A percentile compares a stretch with the other conserved stretches of the same genome.
phyloP scores from a whole-genome alignment of 345 rosid species.

The Gossypium stocksii region DNA sequence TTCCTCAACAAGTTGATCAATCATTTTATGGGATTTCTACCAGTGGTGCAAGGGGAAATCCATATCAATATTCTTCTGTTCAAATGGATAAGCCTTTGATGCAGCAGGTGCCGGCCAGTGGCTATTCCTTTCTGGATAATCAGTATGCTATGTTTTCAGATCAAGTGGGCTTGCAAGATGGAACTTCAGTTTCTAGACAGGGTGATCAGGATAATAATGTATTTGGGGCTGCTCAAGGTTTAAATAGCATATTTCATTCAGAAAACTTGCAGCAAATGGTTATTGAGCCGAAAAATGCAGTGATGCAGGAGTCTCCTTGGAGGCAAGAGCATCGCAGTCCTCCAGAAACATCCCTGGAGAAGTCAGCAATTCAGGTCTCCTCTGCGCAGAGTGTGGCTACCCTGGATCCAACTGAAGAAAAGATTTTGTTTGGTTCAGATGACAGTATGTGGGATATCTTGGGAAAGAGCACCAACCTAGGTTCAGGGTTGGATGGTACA shows the following conservation, averaged over 20 bases:
- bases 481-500: conserved; percentile 38
- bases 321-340: conserved; percentile 36
- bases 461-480: conserved; percentile 45
- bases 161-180: conserved; percentile 43
- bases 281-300: conserved; percentile 35
- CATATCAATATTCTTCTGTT: conserved; percentile 38
- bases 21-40: conserved; percentile 66
- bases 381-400: conserved; percentile 54
- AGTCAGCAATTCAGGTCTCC: conserved; percentile 27
- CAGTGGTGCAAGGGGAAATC: conserved; percentile 41
- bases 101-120: conserved; percentile 41
- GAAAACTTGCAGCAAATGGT: conserved; percentile 40
- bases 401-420: conserved; percentile 87
- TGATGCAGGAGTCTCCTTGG: conserved; percentile 37
- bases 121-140: conserved; percentile 43
- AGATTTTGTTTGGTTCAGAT: conserved; percentile 79
- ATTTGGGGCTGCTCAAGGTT: conserved; percentile 31
- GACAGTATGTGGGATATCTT: conserved; percentile 79
- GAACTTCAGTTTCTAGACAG: conserved; percentile 45
- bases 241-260: conserved; percentile 36
- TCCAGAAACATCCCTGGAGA: conserved; percentile 39
- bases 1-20: conserved; percentile 59
- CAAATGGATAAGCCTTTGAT: conserved; percentile 46
- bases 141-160: conserved; percentile 43
- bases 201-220: conserved; percentile 39